phyloP scores from a whole-genome alignment of 2,329 filamentous ascomycete genomes.

The Monosporascus sp. region DNA sequence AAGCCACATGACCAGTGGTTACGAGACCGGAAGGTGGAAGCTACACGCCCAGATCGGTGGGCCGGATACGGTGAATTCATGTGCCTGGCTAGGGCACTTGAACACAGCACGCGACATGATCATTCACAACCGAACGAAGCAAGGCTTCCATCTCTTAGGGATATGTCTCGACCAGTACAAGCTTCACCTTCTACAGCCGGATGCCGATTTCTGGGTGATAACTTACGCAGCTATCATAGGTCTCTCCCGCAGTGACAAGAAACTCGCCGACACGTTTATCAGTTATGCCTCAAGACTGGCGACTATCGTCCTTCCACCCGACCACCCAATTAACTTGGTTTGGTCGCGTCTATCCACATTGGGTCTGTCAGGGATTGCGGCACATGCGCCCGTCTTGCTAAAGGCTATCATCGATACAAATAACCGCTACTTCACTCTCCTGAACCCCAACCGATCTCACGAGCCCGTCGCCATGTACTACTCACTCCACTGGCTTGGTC shows the following conservation, averaged over 20 bases:
- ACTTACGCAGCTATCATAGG: slow-evolving; percentile 23
- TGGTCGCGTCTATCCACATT: slow-evolving; percentile 14
- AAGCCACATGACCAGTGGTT: slow-evolving; percentile 18
- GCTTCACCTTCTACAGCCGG: slow-evolving; percentile 17
- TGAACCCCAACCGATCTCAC: neutral
- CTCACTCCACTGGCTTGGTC: neutral
- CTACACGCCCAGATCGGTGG: slow-evolving; percentile 7
- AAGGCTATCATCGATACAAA: slow-evolving; percentile 3
- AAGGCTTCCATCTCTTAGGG: slow-evolving; percentile 20
- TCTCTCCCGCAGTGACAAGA: slow-evolving; percentile 15
- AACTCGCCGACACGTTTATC: slow-evolving; percentile 20
- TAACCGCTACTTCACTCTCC: neutral
- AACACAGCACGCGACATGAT: slow-evolving; percentile 23
- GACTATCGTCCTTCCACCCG: slow-evolving; percentile 14
- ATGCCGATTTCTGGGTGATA: slow-evolving; percentile 24
- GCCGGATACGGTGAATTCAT: slow-evolving; percentile 19
- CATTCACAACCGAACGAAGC: slow-evolving; percentile 18
- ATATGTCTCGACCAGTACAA: slow-evolving; percentile 24
- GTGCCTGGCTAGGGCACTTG: slow-evolving; percentile 24
- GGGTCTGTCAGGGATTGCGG: neutral
- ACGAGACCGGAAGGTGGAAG: slow-evolving; percentile 20
- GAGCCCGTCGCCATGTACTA: slow-evolving; percentile 2
- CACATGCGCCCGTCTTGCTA: neutral
- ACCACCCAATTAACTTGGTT: slow-evolving; percentile 21
- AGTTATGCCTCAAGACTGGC: slow-evolving; percentile 21